These are phyloP conservation scores for Croton setiger DNA, from an alignment of 441 rosid genomes.

Conservation along the genomic window DNA sequence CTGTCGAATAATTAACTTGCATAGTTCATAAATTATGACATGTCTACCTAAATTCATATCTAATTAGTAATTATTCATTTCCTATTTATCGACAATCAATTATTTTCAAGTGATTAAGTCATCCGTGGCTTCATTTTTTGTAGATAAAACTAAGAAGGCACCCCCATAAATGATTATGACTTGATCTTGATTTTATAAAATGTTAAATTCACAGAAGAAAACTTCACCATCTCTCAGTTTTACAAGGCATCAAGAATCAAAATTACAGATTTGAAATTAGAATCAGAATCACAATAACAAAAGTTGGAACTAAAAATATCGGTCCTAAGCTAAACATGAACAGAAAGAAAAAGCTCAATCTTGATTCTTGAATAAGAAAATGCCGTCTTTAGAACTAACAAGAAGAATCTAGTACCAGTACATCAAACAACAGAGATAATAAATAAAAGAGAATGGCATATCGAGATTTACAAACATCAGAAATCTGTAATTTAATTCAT, in stretches of 20 bases:
- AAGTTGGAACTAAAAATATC: neutral
- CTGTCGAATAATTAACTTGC: neutral
- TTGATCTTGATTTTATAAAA: neutral
- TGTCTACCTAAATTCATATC: neutral
- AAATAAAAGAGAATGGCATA: neutral
- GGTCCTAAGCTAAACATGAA: neutral
- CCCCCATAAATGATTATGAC: neutral
- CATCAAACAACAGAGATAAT: neutral
- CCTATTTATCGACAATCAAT: neutral
- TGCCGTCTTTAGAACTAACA: neutral
- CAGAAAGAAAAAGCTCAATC: neutral
- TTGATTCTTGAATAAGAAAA: constrained; percentile 8
- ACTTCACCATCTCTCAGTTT: neutral
- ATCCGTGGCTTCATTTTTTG: neutral
- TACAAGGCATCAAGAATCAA: neutral
- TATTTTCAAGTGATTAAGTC: neutral
- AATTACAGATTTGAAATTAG: neutral
- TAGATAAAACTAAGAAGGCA: neutral
- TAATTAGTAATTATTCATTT: neutral
- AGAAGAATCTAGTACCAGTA: neutral
- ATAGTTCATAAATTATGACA: neutral
- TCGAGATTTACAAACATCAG: neutral
- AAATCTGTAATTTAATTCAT: neutral
- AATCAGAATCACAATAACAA: neutral
- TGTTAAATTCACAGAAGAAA: neutral